Evolutionary conservation across 345 rosid genomes (phyloP).

Genomic region (Capsella bursapastoris): DNA sequence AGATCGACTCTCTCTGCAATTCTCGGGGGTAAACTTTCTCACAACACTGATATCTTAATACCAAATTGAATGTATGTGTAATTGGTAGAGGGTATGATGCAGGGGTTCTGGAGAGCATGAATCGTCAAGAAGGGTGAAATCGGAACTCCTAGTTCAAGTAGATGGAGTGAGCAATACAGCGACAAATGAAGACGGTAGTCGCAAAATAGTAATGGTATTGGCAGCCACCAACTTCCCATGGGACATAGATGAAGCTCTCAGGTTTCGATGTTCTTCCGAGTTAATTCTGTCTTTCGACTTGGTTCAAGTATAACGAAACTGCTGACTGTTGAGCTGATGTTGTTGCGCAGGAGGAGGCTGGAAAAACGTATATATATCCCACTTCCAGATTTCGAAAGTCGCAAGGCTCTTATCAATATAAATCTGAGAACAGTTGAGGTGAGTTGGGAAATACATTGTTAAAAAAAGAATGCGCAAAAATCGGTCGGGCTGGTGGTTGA

Average conservation of each 20-base stretch:
- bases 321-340: constrained; percentile 15
- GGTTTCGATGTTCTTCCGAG: constrained; percentile 51
- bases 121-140: constrained; percentile 98
- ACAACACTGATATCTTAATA: constrained; percentile 6
- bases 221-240: constrained; percentile 99
- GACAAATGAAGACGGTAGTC: constrained; percentile 95
- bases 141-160: constrained; percentile 99
- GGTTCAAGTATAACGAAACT: background rate
- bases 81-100: constrained; percentile 24
- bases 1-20: constrained; percentile 97
- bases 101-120: constrained; percentile 99
- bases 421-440: constrained; percentile 99
- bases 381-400: constrained; percentile 97
- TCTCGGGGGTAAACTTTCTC: constrained; percentile 78
- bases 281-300: background rate
- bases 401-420: constrained; percentile 93
- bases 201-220: constrained; percentile 97
- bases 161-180: constrained; percentile 94
- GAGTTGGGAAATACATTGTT: constrained; percentile 31
- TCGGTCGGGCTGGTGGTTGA: too few species aligned
- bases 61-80: constrained; percentile 2
- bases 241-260: constrained; percentile 99
- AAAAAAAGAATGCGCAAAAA: background rate
- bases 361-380: constrained; percentile 99
- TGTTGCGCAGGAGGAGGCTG: constrained; percentile 91